phyloP scores from a whole-genome alignment of 1,284 basidiomycete genomes.

The Ceratobasidium sp. region DNA sequence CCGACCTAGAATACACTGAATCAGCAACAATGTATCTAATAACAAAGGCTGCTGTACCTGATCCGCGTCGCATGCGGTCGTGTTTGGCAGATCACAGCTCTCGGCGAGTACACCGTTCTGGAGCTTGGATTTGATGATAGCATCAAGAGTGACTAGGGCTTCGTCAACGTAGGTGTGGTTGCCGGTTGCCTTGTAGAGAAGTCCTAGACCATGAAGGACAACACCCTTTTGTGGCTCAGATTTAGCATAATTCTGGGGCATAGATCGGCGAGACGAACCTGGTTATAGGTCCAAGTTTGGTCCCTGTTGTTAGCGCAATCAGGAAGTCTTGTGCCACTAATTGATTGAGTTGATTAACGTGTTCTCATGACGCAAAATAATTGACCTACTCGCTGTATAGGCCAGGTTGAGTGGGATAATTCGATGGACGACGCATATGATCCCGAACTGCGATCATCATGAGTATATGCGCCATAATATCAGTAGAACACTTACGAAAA shows the following conservation, averaged over 20 bases:
- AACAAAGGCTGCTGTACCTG: neutral
- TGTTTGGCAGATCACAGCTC: constrained; percentile 5
- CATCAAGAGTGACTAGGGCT: constrained; percentile 4
- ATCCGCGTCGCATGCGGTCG: constrained; percentile 1
- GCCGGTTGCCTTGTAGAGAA: constrained; percentile 25
- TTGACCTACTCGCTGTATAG: constrained; percentile 18
- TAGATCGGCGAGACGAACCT: neutral
- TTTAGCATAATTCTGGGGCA: neutral
- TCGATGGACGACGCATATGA: constrained; percentile 7
- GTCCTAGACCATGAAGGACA: constrained; percentile 19
- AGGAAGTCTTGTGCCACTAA: neutral
- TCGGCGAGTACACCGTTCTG: constrained; percentile 16
- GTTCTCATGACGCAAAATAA: no score
- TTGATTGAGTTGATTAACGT: neutral
- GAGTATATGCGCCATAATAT: neutral
- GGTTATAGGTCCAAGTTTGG: constrained; percentile 20
- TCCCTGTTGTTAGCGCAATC: constrained; percentile 16
- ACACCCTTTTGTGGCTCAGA: constrained; percentile 2
- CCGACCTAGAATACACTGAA: neutral
- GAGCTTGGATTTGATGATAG: constrained; percentile 1
- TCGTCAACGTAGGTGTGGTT: constrained; percentile 13
- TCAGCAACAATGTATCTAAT: neutral
- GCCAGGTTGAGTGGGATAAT: neutral
- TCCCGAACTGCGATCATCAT: neutral
- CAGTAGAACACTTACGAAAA: neutral